Base-by-base conservation (phyloP, 2,329 filamentous ascomycete genomes). In the Fonsecaea multimorphosa region DNA sequence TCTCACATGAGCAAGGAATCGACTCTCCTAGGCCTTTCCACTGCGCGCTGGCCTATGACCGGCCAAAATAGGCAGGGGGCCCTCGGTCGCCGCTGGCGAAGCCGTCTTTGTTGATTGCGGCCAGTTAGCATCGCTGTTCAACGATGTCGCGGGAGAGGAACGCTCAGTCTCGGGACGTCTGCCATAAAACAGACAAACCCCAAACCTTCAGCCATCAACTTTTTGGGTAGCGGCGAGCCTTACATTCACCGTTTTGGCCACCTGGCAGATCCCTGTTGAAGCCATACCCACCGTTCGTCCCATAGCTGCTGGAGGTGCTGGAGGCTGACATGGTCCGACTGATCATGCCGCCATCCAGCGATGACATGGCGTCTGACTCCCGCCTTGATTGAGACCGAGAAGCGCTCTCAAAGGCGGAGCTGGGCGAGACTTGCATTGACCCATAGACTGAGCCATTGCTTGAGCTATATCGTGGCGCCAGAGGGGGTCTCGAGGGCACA, bases 241-340 rank as follows among this genome's bases (percentile, higher is more conserved):
- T 49, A 40, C 51, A 60, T 38, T 46, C 58, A 32, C 46, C 44
- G 8, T 52, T 52, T 1, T 29, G 49, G 29, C 58, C 58, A 22
- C 51, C 32, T 34, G 56, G 34, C 22, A 53, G 31, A n/a, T 64
- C 61, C 14, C 22, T 40, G 40, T 58, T 34, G 38, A 34, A 55
- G 5, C 66, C 66, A 51, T 53, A 59, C n/a, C 24, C 32, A 3
- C 66, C 66, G 32, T 61, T 56, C 54, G 44, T 68, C n/a, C 66
- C 66, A 53, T 63, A 68, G 9, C 62, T 59, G 32, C 62, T 68
- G 14, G 61, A 54, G 4, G 40, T 44, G 32, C 65, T 67, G 7
- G 66, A 63, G 6, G 49, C 54, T n/a, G 66, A 68, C 34, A 58
- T 60, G 19, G 66, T 63, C 7, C 66, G 66, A 36, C 58, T 65